Evolutionary conservation across 352 stramenopile genomes (phyloP), one percentile per base, ranked within the genome.

Genomic region (Phytophthora hibernalis): DNA sequence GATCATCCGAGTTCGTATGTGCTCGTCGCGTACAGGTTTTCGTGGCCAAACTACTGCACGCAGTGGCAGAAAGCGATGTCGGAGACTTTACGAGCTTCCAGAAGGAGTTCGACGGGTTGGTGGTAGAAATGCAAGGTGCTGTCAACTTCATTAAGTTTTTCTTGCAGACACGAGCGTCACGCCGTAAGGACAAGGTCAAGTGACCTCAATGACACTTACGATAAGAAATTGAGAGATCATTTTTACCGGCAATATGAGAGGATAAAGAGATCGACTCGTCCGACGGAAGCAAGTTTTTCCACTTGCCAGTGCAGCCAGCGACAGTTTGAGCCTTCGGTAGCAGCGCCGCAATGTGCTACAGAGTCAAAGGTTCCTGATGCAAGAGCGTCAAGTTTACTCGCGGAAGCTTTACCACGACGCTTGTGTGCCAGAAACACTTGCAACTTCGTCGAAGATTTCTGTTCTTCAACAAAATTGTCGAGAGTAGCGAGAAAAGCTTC

Each of bases 1-100:
- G 82, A 11, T 80, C 83, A 0, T 74, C 85, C 15, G 85, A 93
- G 51, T 93, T 93, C 65, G 85, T 93, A 0, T 86, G 83, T 28
- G 85, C 83, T 33, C 58, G 76, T 1, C 74, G 85, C 10, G 73
- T 93, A 5, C 85, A 93, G 62, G 77, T 93, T 35, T 79, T 77
- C 18, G 80, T 87, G 2, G 83, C 83, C 21, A 70, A 79, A 53
- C 57, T 93, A 18, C 54, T 93, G 22, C 77, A 89, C 37, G 78
- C 72, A 28, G 73, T 91, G 28, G 61, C 80, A 2, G 76, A 79
- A n/a, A 87, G 68, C 44, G 72, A 79, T 12, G 72, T 90, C 4
- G 82, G 82, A 16, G 61, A 69, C 26, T 69, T 71, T 54, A 35
- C 20, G 16, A 57, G 54, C 43, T 79, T 68, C 51, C 24, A 68